Percentiles rank a stretch among this genome's conserved stretches.
Evolutionary conservation across 345 rosid genomes (phyloP).

Genomic region (Limnanthes douglasii): DNA sequence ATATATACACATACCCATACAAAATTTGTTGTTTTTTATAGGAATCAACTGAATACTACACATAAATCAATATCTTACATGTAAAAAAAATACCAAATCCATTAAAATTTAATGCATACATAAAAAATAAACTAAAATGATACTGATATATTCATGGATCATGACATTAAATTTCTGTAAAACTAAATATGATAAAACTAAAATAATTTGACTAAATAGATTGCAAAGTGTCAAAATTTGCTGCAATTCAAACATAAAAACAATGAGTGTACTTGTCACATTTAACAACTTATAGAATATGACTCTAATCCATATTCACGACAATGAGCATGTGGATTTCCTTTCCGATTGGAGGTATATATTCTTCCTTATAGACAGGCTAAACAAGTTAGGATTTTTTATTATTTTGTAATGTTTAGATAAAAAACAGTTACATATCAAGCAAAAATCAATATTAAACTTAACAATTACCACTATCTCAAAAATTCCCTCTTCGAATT

Average conservation of each 20-base stretch:
- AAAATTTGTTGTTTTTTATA: constrained; percentile 52
- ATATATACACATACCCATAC: constrained; percentile 71
- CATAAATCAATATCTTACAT: constrained; percentile 73
- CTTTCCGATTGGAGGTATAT: constrained; percentile 33
- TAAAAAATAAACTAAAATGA: too few relatives aligned
- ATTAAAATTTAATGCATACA: not conserved
- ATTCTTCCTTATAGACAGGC: constrained; percentile 36
- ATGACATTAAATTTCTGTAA: too few relatives aligned
- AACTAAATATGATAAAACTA: too few relatives aligned
- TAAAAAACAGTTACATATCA: not conserved
- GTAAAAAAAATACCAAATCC: constrained; percentile 1
- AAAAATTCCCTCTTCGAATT: constrained; percentile 32
- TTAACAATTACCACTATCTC: constrained; percentile 22
- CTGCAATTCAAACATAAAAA: too few relatives aligned
- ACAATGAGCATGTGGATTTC: constrained; percentile 69
- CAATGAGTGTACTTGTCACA: too few relatives aligned
- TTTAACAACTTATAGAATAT: constrained; percentile 47
- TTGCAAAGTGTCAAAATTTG: not conserved
- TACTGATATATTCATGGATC: too few relatives aligned
- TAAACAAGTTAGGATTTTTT: not conserved
- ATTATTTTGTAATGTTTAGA: not conserved
- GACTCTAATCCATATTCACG: constrained; percentile 88
- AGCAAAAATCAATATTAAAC: not conserved
- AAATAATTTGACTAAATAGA: not conserved
- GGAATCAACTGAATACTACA: constrained; percentile 59